A percentile compares a stretch with the other conserved stretches of the same genome.
Conservation (phyloP, 768 basidiomycete genomes). For the Boletales sp. region DNA sequence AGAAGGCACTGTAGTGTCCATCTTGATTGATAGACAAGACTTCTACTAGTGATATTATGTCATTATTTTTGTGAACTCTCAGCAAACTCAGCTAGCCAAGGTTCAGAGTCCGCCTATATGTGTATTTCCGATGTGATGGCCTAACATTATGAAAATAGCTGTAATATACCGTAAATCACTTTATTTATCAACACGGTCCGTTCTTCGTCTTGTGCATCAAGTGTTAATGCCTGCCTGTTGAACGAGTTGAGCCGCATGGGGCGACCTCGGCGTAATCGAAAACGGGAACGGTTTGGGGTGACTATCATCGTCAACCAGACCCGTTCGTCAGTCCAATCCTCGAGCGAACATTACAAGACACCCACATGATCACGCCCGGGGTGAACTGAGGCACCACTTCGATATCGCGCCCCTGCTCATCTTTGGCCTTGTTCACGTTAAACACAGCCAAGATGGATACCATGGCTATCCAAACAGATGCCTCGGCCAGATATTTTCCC, state of each 20-base stretch:
- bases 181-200: no score
- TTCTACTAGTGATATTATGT: no score
- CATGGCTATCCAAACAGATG: conserved; percentile 24
- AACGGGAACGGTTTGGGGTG: conserved; percentile 18
- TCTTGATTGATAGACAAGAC: no score
- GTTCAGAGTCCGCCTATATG: no score
- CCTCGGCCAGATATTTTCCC: conserved; percentile 24
- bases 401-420: conserved; percentile 30
- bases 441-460: conserved; percentile 26
- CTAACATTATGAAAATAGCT: no score
- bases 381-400: conserved; percentile 23
- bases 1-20: no score
- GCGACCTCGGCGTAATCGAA: conserved; percentile 17
- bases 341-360: background rate
- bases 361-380: conserved; percentile 25
- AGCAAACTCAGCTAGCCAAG: no score
- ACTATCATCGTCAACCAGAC: background rate
- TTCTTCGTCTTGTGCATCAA: background rate
- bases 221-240: conserved; percentile 10
- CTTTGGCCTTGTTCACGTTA: conserved; percentile 27
- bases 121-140: no score
- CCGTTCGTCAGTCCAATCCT: no score
- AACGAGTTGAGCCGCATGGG: conserved; percentile 7
- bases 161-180: no score
- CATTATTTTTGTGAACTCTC: no score